These are phyloP conservation scores for Acrocalymma vagum DNA, from an alignment of 2,329 filamentous ascomycete species.

Conservation along the genomic window DNA sequence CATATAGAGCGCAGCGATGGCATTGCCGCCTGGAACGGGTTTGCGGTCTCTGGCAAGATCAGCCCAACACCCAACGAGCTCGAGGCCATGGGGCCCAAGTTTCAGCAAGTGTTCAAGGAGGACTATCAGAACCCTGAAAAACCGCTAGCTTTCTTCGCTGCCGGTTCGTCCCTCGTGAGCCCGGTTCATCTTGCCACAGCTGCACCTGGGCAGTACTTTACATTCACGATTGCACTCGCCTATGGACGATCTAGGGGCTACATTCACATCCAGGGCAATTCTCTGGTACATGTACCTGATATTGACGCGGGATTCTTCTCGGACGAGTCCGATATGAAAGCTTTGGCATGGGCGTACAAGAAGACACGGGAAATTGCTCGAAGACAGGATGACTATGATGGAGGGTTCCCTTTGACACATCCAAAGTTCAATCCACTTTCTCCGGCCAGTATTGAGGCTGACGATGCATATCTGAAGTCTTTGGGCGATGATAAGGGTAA, in stretches of 20 bases:
- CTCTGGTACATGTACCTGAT: conserved; percentile 18
- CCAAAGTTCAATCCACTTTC: conserved; percentile 30
- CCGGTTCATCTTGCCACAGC: too few species aligned
- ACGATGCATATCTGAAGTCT: conserved; percentile 14
- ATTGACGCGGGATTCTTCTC: conserved; percentile 59
- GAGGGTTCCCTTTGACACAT: conserved; percentile 40
- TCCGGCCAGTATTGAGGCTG: conserved; percentile 21
- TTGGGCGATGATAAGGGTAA: conserved; percentile 14
- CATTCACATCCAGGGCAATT: conserved; percentile 61
- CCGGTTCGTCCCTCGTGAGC: too few species aligned
- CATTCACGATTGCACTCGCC: conserved; percentile 56
- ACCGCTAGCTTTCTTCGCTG: too few species aligned
- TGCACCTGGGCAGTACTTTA: too few species aligned
- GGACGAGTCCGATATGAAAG: conserved; percentile 60
- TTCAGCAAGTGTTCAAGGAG: too few species aligned
- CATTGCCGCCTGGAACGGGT: too few species aligned
- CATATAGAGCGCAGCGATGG: too few species aligned
- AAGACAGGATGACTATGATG: conserved; percentile 60
- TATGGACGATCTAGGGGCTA: conserved; percentile 68
- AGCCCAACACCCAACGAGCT: too few species aligned
- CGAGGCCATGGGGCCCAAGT: too few species aligned
- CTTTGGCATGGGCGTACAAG: conserved; percentile 68
- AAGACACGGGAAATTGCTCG: conserved; percentile 66
- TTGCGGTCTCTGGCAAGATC: too few species aligned
- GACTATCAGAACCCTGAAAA: too few species aligned